Evolutionary conservation across 2,329 filamentous ascomycete species (phyloP), one percentile per base, ranked within the genome.

Genomic region (Uncinocarpus reesii): DNA sequence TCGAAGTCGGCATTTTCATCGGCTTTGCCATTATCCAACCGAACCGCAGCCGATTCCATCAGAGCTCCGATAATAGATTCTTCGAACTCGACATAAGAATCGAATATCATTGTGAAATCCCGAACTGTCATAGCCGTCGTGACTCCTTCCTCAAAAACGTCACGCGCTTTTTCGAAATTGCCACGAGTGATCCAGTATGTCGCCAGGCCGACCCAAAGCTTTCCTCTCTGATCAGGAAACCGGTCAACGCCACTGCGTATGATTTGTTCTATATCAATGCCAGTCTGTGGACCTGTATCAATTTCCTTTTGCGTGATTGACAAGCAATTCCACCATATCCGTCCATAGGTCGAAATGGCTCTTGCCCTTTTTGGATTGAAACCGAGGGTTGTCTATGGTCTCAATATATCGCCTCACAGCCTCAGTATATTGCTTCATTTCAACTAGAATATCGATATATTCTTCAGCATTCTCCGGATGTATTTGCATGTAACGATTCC

Each of bases 71-170:
- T 95, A 56, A 96, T 83, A 0, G 89, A 90, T 68, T 98, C 93
- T 65, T 98, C 92, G 53, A 95, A 95, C 66, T 98, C 92, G 26
- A 86, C 83, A 61, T 96, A 98, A 0, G 89, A 85, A 65, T 98
- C 92, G 58, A 98, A 98, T 38, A 96, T 83, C 48, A 96, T 78
- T 0, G 89, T 93, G 62, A 98, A 98, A 68, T 98, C 92, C 48
- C 92, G 83, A 37, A 98, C 89, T 1, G 92, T 98, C 90, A 96
- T 96, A 54, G 95, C 93, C 1, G 90, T 96, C 8, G 87, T 95
- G 56, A 96, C 86, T 37, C 86, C 93, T 66, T 96, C 89, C 67
- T 98, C 92, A 56, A 95, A 96, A 2, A 93, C 76, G 64, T 98
- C 92, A 55, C 93, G 76, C 11, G 92, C 89, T 52, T 83, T 83